phyloP scores from a whole-genome alignment of 257 asterid species.

The Galeopsis tetrahit region DNA sequence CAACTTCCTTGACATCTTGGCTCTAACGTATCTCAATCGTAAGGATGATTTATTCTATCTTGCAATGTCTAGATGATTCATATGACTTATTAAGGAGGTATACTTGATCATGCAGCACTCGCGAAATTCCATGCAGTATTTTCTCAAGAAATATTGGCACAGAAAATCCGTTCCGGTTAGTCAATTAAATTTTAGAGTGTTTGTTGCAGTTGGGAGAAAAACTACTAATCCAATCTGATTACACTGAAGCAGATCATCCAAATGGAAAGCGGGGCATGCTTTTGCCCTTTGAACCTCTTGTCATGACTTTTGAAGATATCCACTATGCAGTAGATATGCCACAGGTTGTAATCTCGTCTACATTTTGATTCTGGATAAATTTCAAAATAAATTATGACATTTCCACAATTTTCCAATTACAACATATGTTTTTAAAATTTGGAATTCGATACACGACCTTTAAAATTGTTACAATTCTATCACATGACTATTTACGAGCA shows the following conservation, averaged over 20 bases:
- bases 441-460: too few relatives aligned
- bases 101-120: conserved; percentile 54
- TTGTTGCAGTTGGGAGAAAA: background rate
- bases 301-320: conserved; percentile 67
- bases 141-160: conserved; percentile 50
- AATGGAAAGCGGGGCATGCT: conserved; percentile 67
- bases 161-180: conserved; percentile 29
- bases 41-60: conserved; percentile 30
- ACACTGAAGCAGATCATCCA: conserved; percentile 25
- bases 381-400: too few relatives aligned
- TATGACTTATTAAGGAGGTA: background rate
- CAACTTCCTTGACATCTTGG: conserved; percentile 51
- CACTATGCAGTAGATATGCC: conserved; percentile 84
- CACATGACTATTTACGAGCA: too few relatives aligned
- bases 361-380: background rate
- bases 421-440: too few relatives aligned
- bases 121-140: conserved; percentile 58
- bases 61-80: background rate
- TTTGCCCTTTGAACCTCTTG: conserved; percentile 79
- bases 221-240: background rate
- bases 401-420: too few relatives aligned
- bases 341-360: conserved; percentile 38
- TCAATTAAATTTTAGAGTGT: background rate
- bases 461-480: too few relatives aligned
- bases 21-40: conserved; percentile 70